Evolutionary conservation across 2,329 filamentous ascomycete genomes (phyloP).

Genomic region (Clarireedia hainanense): DNA sequence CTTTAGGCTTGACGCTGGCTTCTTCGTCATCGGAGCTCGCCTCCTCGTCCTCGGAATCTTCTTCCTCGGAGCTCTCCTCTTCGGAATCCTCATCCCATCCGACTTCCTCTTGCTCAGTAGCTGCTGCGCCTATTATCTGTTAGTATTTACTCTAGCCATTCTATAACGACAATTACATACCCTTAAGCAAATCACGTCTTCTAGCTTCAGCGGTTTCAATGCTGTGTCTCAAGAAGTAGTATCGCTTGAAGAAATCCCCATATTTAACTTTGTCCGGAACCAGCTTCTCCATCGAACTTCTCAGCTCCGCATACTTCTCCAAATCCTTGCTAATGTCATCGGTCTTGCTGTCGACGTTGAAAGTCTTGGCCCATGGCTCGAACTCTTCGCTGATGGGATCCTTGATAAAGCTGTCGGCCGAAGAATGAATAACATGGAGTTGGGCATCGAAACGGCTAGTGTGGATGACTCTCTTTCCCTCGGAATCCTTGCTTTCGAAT

Average conservation of each 20-base stretch:
- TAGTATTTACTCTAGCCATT: not conserved
- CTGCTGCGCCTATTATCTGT: slow-evolving; percentile 40
- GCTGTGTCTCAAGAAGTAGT: slow-evolving; percentile 89
- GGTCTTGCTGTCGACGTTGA: slow-evolving; percentile 79
- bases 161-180: slow-evolving; percentile 41
- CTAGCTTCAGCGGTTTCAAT: slow-evolving; percentile 89
- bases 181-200: slow-evolving; percentile 82
- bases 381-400: slow-evolving; percentile 74
- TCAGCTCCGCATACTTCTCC: slow-evolving; percentile 77
- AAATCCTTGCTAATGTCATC: slow-evolving; percentile 74
- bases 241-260: slow-evolving; percentile 82
- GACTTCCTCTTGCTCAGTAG: slow-evolving; percentile 55
- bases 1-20: not conserved
- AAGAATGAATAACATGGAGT: slow-evolving; percentile 89
- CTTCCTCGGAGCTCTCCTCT: not conserved
- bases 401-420: slow-evolving; percentile 70
- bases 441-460: slow-evolving; percentile 92
- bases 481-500: slow-evolving; percentile 88
- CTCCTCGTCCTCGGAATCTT: not conserved
- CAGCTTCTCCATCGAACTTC: slow-evolving; percentile 85
- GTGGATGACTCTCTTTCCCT: slow-evolving; percentile 89
- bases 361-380: slow-evolving; percentile 61
- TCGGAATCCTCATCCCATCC: slow-evolving; percentile 51
- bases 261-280: slow-evolving; percentile 94
- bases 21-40: not conserved